Evolutionary conservation across 176 grass and related monocot species (phyloP).

Genomic region (Oryza coarctata): DNA sequence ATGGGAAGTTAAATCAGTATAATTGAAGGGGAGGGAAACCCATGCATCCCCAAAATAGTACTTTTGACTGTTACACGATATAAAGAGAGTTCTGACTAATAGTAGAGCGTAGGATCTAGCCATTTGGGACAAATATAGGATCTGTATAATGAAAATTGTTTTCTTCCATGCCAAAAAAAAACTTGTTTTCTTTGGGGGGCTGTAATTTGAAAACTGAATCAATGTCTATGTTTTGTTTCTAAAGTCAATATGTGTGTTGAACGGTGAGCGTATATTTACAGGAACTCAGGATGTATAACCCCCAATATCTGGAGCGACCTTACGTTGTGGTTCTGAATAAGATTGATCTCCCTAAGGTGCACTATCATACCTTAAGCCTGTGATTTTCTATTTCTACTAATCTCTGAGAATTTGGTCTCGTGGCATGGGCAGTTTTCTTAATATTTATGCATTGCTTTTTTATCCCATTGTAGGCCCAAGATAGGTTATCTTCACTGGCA

Average conservation of each 20-base stretch:
- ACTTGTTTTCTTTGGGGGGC: not conserved
- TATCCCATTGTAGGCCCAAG: slow-evolving; percentile 52
- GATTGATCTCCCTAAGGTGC: slow-evolving; percentile 92
- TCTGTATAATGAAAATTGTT: slow-evolving; percentile 18
- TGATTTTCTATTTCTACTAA: not conserved
- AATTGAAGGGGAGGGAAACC: not conserved
- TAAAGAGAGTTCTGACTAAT: not conserved
- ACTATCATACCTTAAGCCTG: not conserved
- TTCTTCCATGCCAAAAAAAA: not conserved
- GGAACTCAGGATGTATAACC: slow-evolving; percentile 99
- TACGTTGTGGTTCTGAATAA: slow-evolving; percentile 95
- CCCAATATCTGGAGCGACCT: slow-evolving; percentile 77
- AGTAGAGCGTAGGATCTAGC: not conserved
- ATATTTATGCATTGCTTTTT: not conserved
- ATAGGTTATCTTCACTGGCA: slow-evolving; percentile 60
- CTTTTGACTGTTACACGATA: not conserved
- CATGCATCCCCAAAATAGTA: not conserved
- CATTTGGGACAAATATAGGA: not conserved
- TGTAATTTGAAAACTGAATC: slow-evolving; percentile 16
- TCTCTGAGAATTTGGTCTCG: not conserved
- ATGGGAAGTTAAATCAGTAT: not conserved
- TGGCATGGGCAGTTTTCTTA: not conserved
- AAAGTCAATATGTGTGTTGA: not conserved
- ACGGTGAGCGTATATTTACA: slow-evolving; percentile 35
- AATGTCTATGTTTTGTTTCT: slow-evolving; percentile 25